Evolutionary conservation across 2,329 filamentous ascomycete genomes (phyloP), one percentile per base, ranked within the genome.

Genomic region (Alternaria angustiovoidea): DNA sequence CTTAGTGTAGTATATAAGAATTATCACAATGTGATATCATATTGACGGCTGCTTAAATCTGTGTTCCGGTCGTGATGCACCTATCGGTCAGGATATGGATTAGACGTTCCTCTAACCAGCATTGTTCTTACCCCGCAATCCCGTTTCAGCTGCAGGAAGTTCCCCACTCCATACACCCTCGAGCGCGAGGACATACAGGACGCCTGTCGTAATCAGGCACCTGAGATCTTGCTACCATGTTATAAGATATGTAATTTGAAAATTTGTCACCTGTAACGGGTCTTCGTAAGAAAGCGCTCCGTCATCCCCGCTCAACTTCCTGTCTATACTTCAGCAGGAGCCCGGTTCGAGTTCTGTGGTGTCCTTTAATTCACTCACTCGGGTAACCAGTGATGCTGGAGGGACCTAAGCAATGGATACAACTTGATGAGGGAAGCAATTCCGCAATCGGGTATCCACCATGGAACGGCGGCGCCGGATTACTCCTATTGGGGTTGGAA

Each of bases 321-420:
- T 75, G 65, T 64, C 57, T 42, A 53, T 51, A 68, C 73, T 68
- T 68, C 69, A 65, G 66, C 70, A 74, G 74, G 76, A 77, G 77
- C 76, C 77, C 76, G 75, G 76, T 79, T 79, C 77, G 77, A 79
- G 75, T 77, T 76, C 70, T 69, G 69, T 78, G 76, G 76, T 76
- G 75, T 73, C 65, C 75, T 69, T 70, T 73, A 52, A 59, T 63
- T 11, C 75, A 79, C 77, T 78, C 77, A 68, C 66, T 66, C 62
- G 67, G 77, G 77, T 79, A 79, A 78, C 76, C 67, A 65, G 67
- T 67, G 77, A 79, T 78, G 76, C 76, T 78, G 77, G 75, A 71
- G 66, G 76, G 69, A 70, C 75, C 69, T 79, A 78, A 79, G 77
- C 77, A 78, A 79, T 79, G 77, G 77, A 75, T 71, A 69, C 75